A percentile compares a stretch with the other conserved stretches of the same genome.
These are phyloP conservation scores for Boletus fagicola DNA, from an alignment of 768 basidiomycete species.

Conservation along the genomic window DNA sequence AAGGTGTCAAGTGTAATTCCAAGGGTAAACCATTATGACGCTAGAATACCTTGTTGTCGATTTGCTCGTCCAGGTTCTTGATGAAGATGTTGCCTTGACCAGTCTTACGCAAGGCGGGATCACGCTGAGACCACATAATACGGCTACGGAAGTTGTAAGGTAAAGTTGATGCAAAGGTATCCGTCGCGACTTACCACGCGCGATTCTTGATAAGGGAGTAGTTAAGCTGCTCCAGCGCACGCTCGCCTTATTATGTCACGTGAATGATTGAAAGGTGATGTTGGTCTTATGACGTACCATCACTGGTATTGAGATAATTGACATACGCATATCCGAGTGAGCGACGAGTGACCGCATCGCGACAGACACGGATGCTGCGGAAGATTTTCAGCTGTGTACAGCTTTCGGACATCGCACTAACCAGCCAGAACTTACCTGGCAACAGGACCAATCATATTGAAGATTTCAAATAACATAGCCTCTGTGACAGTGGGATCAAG, in stretches of 20 bases:
- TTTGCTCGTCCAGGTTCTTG: conserved; percentile 96
- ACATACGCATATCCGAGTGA: conserved; percentile 99
- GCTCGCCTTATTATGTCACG: conserved; percentile 64
- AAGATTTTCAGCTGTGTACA: background rate
- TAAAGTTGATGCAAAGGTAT: background rate
- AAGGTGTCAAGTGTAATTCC: background rate
- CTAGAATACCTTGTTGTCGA: conserved; percentile 85
- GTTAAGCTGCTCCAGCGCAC: conserved; percentile 98
- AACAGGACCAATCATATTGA: conserved; percentile 99
- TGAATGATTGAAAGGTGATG: background rate
- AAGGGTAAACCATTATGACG: background rate
- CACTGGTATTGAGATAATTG: conserved; percentile 93
- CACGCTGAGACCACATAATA: conserved; percentile 99
- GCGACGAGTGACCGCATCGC: conserved; percentile 98
- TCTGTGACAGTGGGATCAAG: conserved; percentile 97
- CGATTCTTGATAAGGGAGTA: conserved; percentile 99
- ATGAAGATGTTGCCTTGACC: conserved; percentile 99
- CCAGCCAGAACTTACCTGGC: conserved; percentile 64
- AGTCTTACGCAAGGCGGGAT: conserved; percentile 98
- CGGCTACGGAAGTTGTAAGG: conserved; percentile 51
- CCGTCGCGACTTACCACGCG: conserved; percentile 66
- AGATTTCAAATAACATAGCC: conserved; percentile 99
- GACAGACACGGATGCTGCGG: conserved; percentile 94
- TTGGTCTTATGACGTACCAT: conserved; percentile 57
- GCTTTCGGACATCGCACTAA: background rate